Conservation (phyloP, 495 filamentous ascomycete species). For the Antarctomyces pellizariae region DNA sequence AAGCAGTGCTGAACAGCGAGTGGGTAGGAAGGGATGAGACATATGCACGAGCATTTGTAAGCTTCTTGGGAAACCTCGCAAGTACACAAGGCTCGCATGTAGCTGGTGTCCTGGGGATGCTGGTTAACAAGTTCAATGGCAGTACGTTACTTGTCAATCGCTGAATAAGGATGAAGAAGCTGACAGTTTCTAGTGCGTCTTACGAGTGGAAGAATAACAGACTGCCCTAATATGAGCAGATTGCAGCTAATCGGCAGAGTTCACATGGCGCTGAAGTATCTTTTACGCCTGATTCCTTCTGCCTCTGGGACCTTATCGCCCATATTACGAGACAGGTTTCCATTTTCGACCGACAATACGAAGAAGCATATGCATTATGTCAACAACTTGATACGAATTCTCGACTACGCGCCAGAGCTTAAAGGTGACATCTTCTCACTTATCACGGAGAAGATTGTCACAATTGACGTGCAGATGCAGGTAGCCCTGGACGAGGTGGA, state of each 20-base stretch:
- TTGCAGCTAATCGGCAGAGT: conserved; percentile 39
- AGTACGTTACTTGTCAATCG: conserved; percentile 16
- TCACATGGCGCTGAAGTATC: conserved; percentile 50
- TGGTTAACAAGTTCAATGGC: conserved; percentile 49
- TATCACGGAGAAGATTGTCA: conserved; percentile 63
- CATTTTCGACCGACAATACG: conserved; percentile 46
- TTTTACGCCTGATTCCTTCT: conserved; percentile 56
- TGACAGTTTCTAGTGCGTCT: conserved; percentile 11
- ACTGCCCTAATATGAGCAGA: conserved; percentile 31
- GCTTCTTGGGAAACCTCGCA: conserved; percentile 58
- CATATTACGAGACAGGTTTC: conserved; percentile 42
- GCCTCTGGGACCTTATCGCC: conserved; percentile 40
- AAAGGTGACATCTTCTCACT: conserved; percentile 60
- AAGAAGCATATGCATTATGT: conserved; percentile 54
- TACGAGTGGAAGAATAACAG: conserved; percentile 31
- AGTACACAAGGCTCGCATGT: conserved; percentile 54
- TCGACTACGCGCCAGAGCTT: conserved; percentile 57
- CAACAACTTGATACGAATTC: conserved; percentile 49
- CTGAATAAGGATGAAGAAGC: background rate
- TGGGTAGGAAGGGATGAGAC: conserved; percentile 72
- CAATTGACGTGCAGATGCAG: conserved; percentile 86
- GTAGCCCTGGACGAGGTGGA: conserved; percentile 68
- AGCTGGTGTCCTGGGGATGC: conserved; percentile 42
- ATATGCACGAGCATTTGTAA: conserved; percentile 56
- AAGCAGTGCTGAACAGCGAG: conserved; percentile 42